Evolutionary conservation across 495 filamentous ascomycete species (phyloP).

Genomic region (Darksidea phi): DNA sequence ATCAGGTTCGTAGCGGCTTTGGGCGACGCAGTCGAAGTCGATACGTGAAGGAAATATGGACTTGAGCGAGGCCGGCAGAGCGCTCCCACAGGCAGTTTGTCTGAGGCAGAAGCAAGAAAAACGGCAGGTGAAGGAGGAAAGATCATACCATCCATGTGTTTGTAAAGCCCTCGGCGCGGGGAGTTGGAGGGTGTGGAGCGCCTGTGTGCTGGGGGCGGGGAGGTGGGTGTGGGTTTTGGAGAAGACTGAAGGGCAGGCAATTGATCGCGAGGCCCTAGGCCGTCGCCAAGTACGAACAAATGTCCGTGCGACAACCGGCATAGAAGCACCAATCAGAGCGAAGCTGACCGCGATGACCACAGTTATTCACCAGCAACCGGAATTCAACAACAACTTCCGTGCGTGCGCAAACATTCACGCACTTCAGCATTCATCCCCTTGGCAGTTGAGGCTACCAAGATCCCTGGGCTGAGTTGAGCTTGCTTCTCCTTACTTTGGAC

Average conservation of each 20-base stretch:
- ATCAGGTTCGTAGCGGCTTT: constrained; percentile 2
- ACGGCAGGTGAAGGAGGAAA: neutral
- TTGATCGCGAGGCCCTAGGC: neutral
- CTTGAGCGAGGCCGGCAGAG: constrained; percentile 17
- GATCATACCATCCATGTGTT: constrained; percentile 45
- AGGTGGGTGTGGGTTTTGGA: constrained; percentile 17
- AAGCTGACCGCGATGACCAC: too few species aligned
- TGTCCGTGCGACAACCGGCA: too few species aligned
- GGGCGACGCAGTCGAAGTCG: constrained; percentile 16
- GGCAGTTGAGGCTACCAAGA: too few species aligned
- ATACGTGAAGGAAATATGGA: constrained; percentile 35
- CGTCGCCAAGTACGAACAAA: too few species aligned
- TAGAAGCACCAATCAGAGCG: too few species aligned
- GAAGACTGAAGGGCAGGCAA: neutral
- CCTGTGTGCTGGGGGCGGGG: constrained; percentile 10
- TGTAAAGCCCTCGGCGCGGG: constrained; percentile 32
- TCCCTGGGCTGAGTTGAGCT: too few species aligned
- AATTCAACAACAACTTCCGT: too few species aligned
- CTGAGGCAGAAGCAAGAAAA: constrained; percentile 1
- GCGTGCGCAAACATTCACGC: too few species aligned
- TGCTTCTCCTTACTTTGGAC: too few species aligned
- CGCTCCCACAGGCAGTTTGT: constrained; percentile 3
- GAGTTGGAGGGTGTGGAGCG: constrained; percentile 8
- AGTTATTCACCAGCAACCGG: too few species aligned
- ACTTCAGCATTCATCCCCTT: too few species aligned